These are phyloP conservation scores for Geotrichum carabidarum DNA, from an alignment of 1,139 yeast species.

Conservation along the genomic window DNA sequence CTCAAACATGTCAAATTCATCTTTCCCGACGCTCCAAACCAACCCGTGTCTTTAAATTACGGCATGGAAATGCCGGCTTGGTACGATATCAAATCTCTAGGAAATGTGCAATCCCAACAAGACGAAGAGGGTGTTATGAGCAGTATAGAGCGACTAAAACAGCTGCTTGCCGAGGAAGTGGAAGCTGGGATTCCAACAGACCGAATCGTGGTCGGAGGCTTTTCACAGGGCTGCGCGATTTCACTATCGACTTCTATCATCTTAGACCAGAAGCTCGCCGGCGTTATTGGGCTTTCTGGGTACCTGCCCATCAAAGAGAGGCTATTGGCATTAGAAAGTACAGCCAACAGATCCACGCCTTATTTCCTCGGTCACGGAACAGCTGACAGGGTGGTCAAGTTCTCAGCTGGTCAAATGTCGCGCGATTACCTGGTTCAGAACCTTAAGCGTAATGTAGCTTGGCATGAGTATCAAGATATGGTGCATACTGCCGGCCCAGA, in stretches of 20 bases:
- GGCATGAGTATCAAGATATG: constrained; percentile 59
- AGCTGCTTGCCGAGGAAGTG: constrained; percentile 58
- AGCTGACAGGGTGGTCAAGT: constrained; percentile 60
- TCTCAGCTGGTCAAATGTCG: constrained; percentile 47
- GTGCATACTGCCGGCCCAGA: constrained; percentile 65
- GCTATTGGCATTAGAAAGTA: constrained; percentile 26
- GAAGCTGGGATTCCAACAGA: constrained; percentile 60
- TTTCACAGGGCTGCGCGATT: constrained; percentile 89
- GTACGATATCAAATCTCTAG: constrained; percentile 72
- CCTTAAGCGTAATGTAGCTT: constrained; percentile 53
- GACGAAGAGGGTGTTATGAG: constrained; percentile 63
- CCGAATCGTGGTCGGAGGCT: constrained; percentile 82
- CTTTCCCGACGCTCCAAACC: constrained; percentile 84
- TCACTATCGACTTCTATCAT: constrained; percentile 48
- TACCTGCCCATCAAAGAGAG: constrained; percentile 55
- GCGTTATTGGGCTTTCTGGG: constrained; percentile 73
- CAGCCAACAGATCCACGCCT: constrained; percentile 59
- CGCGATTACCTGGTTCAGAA: constrained; percentile 35
- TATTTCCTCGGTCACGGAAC: constrained; percentile 88
- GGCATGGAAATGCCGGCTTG: constrained; percentile 75
- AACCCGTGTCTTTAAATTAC: constrained; percentile 62
- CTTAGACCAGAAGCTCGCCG: constrained; percentile 64
- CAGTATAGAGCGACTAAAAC: constrained; percentile 50
- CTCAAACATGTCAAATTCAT: constrained; percentile 65
- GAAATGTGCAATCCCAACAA: constrained; percentile 43